A percentile compares a stretch with the other conserved stretches of the same genome.
Evolutionary conservation across 345 rosid species (phyloP).

Genomic region (Brassica nigra): DNA sequence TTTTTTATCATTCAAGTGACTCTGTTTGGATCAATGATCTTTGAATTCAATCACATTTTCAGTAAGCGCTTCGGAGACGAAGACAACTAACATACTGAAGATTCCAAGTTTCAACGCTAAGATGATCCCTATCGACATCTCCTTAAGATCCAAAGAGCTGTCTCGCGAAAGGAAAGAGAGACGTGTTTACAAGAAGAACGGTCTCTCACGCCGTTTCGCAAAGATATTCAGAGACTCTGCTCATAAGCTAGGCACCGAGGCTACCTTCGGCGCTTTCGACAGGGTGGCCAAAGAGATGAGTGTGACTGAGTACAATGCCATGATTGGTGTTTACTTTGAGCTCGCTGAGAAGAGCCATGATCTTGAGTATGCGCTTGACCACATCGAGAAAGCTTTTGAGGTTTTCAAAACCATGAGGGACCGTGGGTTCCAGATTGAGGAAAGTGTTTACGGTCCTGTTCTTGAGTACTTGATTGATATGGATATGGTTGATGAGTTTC

Average conservation of each 20-base stretch:
- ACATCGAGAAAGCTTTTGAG: constrained; percentile 49
- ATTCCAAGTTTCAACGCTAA: constrained; percentile 47
- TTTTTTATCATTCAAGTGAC: background rate
- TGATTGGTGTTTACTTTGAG: constrained; percentile 54
- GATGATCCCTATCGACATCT: constrained; percentile 25
- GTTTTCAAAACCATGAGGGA: constrained; percentile 63
- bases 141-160: constrained; percentile 47
- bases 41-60: constrained; percentile 14
- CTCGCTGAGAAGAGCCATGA: constrained; percentile 52
- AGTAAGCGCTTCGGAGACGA: constrained; percentile 9
- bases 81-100: constrained; percentile 24
- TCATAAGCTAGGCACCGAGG: constrained; percentile 55
- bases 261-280: constrained; percentile 46
- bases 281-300: constrained; percentile 69
- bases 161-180: constrained; percentile 64
- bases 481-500: constrained; percentile 71
- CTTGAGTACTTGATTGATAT: constrained; percentile 63
- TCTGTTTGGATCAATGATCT: background rate
- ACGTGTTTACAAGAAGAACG: constrained; percentile 48
- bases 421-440: constrained; percentile 61
- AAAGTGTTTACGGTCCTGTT: constrained; percentile 65
- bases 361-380: constrained; percentile 48
- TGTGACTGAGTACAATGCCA: constrained; percentile 60
- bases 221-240: constrained; percentile 45
- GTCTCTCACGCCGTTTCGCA: constrained; percentile 42